phyloP scores from a whole-genome alignment of 2,329 filamentous ascomycete species.

The Ophiostoma himal-ulmi region DNA sequence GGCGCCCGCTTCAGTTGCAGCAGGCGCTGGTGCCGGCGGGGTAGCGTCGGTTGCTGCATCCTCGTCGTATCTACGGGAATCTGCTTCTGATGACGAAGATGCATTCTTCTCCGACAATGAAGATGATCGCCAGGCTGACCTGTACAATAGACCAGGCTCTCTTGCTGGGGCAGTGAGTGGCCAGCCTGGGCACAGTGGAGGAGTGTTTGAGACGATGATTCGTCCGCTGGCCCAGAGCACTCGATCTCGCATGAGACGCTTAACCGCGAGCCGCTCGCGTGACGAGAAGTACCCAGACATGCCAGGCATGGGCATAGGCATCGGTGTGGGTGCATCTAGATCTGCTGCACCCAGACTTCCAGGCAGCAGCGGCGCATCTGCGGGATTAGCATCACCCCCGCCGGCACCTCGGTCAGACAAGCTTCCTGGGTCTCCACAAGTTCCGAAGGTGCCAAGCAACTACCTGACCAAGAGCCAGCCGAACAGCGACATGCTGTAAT shows the following conservation, averaged over 20 bases:
- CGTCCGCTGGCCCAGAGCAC: conserved; percentile 53
- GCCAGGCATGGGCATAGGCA: conserved; percentile 14
- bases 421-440: conserved; percentile 24
- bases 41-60: conserved; percentile 71
- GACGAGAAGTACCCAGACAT: conserved; percentile 30
- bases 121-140: conserved; percentile 43
- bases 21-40: not conserved
- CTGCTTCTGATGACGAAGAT: conserved; percentile 74
- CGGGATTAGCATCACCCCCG: conserved; percentile 13
- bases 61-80: conserved; percentile 52
- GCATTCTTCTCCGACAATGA: conserved; percentile 77
- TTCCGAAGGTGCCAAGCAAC: conserved; percentile 29
- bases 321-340: not conserved
- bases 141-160: not conserved
- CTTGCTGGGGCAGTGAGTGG: not conserved
- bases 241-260: conserved; percentile 53
- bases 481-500: conserved; percentile 26
- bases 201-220: conserved; percentile 52
- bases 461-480: conserved; percentile 27
- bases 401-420: not conserved
- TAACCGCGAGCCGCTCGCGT: conserved; percentile 51
- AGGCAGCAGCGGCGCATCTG: not conserved
- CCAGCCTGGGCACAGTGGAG: not conserved
- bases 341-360: not conserved
- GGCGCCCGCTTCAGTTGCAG: conserved; percentile 35